Evolutionary conservation across 179 eudicot genomes (phyloP), one percentile per base, ranked within the genome.

Genomic region (Camellia oleifera): DNA sequence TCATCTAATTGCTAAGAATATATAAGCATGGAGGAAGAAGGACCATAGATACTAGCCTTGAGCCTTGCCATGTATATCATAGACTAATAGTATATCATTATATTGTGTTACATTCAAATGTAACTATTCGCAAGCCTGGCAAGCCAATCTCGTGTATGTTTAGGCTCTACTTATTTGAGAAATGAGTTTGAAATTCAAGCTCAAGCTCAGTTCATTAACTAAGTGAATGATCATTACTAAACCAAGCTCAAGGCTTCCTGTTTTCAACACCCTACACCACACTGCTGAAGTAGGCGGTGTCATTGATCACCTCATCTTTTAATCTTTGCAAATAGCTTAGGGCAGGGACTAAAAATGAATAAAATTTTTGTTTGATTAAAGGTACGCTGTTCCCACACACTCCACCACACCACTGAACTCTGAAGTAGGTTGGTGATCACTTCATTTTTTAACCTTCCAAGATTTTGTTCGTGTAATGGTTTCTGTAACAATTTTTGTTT

Each of bases 101-200:
- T 48, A 70, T n/a, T 10, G 32, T 6, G 26, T 70, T 17, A n/a
- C 50, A 12, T 46, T n/a, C 56, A 48, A 70, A 48, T 70, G 57
- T 13, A 70, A 46, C 14, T 70, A 46, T 50, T 12, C 75, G 18
- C 75, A 72, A 72, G 75, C 75, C 40, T 72, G 54, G 40, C 15
- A 52, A 72, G 14, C 26, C 75, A 72, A 72, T 18, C 42, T n/a
- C 40, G 10, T 2, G 6, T 69, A 54, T 69, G 74, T 46, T 46
- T 5, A 13, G 18, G 42, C 6, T 52, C 42, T 3, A 10, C 26
- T 52, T 71, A 42, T 48, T 71, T 9, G 0, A 13, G 17, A 71
- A 71, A 71, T 2, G 42, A 46, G 73, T 48, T 50, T 18, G 40
- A 60, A 60, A 60, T 15, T 60, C 4, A 60, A 60, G 18, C 64